Percentiles rank a stretch among this genome's conserved stretches.
phyloP scores from a whole-genome alignment of 805 yeast genomes.

The Candida maris region DNA sequence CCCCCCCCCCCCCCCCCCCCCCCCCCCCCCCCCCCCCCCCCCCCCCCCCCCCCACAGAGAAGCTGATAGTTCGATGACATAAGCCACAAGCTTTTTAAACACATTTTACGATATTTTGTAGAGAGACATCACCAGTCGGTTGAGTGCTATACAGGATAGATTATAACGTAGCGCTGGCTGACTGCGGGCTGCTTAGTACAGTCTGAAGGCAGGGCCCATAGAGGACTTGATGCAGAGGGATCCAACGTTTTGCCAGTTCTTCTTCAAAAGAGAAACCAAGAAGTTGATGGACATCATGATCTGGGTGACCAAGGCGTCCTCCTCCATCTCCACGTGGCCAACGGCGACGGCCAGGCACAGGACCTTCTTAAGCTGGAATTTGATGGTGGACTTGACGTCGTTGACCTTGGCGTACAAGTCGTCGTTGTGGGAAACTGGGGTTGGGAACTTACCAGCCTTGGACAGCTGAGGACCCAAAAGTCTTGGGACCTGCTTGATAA shows the following conservation, averaged over 20 bases:
- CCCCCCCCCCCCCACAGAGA: too few species aligned
- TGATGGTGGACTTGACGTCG: constrained; percentile 98
- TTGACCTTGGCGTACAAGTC: constrained; percentile 93
- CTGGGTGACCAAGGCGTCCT: constrained; percentile 93
- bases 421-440: constrained; percentile 99
- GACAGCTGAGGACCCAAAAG: constrained; percentile 99
- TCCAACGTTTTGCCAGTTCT: constrained; percentile 99
- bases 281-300: constrained; percentile 98
- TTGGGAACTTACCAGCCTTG: constrained; percentile 99
- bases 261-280: constrained; percentile 98
- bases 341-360: constrained; percentile 99
- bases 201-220: constrained; percentile 99
- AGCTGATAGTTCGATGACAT: too few species aligned
- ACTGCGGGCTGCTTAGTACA: constrained; percentile 94
- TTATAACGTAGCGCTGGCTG: too few species aligned
- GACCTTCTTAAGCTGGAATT: constrained; percentile 99
- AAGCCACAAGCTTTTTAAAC: neutral
- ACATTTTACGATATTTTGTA: neutral
- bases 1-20: too few species aligned
- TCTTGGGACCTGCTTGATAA: constrained; percentile 99
- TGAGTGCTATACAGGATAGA: too few species aligned
- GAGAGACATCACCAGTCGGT: too few species aligned
- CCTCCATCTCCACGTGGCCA: constrained; percentile 99
- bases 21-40: too few species aligned
- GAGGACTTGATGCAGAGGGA: constrained; percentile 98